These are phyloP conservation scores for Spergularia marina DNA, from an alignment of 148 eudicot species.

Conservation along the genomic window DNA sequence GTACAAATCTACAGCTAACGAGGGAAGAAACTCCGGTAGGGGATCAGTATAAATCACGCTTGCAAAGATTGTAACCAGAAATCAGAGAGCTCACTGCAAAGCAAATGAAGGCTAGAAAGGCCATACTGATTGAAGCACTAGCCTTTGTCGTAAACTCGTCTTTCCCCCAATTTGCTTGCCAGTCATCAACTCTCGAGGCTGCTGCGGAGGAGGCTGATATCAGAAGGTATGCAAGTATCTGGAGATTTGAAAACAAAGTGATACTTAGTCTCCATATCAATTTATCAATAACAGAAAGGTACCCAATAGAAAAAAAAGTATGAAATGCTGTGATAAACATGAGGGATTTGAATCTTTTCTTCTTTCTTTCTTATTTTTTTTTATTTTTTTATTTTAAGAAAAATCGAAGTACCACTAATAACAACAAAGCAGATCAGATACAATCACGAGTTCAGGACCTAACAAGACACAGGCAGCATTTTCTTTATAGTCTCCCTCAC, in stretches of 20 bases:
- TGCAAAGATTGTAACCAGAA: constrained; percentile 79
- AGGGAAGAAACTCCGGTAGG: constrained; percentile 1
- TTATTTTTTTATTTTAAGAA: too few species aligned
- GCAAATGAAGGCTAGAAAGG: constrained; percentile 73
- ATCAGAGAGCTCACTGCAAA: constrained; percentile 84
- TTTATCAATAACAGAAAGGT: neutral
- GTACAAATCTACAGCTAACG: constrained; percentile 30
- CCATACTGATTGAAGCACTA: constrained; percentile 71
- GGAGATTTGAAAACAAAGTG: constrained; percentile 19
- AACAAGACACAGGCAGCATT: too few species aligned
- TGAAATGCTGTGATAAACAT: neutral
- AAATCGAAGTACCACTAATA: too few species aligned
- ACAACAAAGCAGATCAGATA: too few species aligned
- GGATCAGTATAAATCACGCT: constrained; percentile 44
- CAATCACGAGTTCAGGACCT: too few species aligned
- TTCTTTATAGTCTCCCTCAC: too few species aligned
- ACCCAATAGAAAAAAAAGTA: neutral
- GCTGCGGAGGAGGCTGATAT: constrained; percentile 91
- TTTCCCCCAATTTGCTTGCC: constrained; percentile 89
- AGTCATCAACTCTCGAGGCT: constrained; percentile 76
- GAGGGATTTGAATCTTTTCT: too few species aligned
- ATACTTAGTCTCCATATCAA: neutral
- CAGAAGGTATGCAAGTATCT: constrained; percentile 85
- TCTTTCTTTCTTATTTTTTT: too few species aligned
- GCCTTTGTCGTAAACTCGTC: constrained; percentile 80